These are phyloP conservation scores for Ascochyta pisi DNA, from an alignment of 2,329 filamentous ascomycete species.

Conservation along the genomic window DNA sequence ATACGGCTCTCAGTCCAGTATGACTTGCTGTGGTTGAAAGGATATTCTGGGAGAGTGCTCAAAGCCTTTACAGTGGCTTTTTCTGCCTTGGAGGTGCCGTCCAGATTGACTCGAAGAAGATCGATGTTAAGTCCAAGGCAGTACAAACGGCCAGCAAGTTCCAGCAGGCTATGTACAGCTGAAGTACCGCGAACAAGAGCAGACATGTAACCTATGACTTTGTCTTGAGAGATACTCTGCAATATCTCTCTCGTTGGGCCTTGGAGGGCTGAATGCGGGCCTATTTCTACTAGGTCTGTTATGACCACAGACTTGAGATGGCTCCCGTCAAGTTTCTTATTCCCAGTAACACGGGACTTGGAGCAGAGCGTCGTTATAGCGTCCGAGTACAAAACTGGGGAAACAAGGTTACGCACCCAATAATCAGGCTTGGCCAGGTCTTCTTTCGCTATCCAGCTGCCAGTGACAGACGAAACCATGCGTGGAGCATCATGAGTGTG, in stretches of 20 bases:
- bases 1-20: slow-evolving; percentile 36
- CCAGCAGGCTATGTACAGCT: background rate
- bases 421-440: slow-evolving; percentile 27
- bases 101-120: background rate
- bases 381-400: slow-evolving; percentile 17
- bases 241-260: slow-evolving; percentile 1
- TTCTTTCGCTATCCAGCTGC: slow-evolving; percentile 1
- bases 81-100: background rate
- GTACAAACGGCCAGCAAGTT: background rate
- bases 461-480: slow-evolving; percentile 23
- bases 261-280: slow-evolving; percentile 18
- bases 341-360: too few species aligned
- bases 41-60: slow-evolving; percentile 39
- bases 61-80: background rate
- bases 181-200: background rate
- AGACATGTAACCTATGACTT: background rate
- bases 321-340: too few species aligned
- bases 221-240: background rate
- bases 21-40: slow-evolving; percentile 40
- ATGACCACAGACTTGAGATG: background rate
- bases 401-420: slow-evolving; percentile 36
- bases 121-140: background rate
- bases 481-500: too few species aligned
- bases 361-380: background rate
- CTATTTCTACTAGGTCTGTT: slow-evolving; percentile 12